These are phyloP conservation scores for Alternaria conjuncta DNA, from an alignment of 2,329 filamentous ascomycete species.

Conservation along the genomic window DNA sequence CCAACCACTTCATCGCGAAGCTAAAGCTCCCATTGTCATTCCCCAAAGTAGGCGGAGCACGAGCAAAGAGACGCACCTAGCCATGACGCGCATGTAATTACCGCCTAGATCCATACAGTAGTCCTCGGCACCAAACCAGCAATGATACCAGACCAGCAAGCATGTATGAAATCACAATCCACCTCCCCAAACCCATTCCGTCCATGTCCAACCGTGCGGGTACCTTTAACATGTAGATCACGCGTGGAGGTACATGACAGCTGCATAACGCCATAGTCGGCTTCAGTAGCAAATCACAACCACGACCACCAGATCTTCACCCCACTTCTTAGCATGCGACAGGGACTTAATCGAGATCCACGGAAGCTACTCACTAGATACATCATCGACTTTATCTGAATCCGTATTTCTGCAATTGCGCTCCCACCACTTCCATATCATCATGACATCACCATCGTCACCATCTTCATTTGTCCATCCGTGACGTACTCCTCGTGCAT, in stretches of 20 bases:
- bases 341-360: background rate
- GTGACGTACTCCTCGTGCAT: conserved; percentile 10
- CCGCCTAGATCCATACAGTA: conserved; percentile 4
- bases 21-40: conserved; percentile 82
- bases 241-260: conserved; percentile 2
- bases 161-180: background rate
- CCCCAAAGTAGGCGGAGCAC: conserved; percentile 63
- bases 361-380: conserved; percentile 10
- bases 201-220: background rate
- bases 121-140: background rate
- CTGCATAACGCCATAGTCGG: background rate
- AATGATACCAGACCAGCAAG: conserved; percentile 1
- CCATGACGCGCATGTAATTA: background rate
- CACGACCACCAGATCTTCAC: background rate
- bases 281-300: background rate
- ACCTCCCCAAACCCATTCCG: background rate
- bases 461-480: too few relatives aligned
- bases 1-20: conserved; percentile 69
- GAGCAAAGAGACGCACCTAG: conserved; percentile 19
- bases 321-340: background rate
- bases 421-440: conserved; percentile 13
- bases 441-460: conserved; percentile 26
- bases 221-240: background rate
- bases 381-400: conserved; percentile 15
- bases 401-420: background rate